Conservation (phyloP, 2,329 filamentous ascomycete genomes). For the Periglandula ipomoeae region DNA sequence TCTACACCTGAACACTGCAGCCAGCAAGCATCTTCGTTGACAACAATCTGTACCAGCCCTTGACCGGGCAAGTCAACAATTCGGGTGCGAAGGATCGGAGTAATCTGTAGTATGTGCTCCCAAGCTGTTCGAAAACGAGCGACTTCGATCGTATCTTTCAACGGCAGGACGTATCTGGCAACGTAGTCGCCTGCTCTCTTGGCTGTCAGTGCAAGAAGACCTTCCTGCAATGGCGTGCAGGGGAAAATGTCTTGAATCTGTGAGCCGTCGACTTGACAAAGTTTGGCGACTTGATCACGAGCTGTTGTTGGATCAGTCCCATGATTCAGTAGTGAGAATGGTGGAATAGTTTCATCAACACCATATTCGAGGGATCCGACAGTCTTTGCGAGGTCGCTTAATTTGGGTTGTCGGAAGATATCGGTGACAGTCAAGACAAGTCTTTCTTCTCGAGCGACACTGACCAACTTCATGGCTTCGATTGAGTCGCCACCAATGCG, state of each 20-base stretch:
- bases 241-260: constrained; percentile 9
- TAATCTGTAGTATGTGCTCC: constrained; percentile 5
- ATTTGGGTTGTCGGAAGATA: constrained; percentile 5
- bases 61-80: constrained; percentile 10
- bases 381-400: constrained; percentile 1
- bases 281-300: background rate
- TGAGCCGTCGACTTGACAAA: background rate
- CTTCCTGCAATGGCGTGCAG: constrained; percentile 10
- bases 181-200: constrained; percentile 8
- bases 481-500: constrained; percentile 27
- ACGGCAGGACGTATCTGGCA: constrained; percentile 2
- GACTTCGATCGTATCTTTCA: constrained; percentile 1
- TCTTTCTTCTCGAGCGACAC: background rate
- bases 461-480: constrained; percentile 9
- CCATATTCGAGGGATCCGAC: background rate
- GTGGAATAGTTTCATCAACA: background rate
- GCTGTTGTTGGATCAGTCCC: background rate
- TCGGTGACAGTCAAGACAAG: constrained; percentile 13
- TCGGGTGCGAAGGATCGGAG: constrained; percentile 8
- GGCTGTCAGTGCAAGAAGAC: constrained; percentile 8
- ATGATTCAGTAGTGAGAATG: constrained; percentile 1
- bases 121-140: constrained; percentile 4
- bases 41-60: constrained; percentile 32
- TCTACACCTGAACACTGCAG: constrained; percentile 19
- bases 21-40: constrained; percentile 24